Base-by-base conservation (phyloP, 1,284 basidiomycete genomes). In the Pseudozyma sp. region DNA sequence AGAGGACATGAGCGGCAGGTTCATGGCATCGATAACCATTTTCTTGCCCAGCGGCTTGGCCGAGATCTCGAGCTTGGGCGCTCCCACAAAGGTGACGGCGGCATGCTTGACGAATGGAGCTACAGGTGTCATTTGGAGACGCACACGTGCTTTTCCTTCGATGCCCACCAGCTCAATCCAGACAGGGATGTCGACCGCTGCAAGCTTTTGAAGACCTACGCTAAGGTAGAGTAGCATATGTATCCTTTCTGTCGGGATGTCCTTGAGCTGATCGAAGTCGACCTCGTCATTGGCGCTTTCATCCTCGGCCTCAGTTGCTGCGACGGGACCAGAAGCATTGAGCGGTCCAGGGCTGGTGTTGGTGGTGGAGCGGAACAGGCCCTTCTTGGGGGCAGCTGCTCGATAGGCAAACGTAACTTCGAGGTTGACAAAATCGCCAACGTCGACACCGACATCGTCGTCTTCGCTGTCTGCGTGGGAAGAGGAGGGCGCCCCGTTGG, bases 11-110 rank as follows among this genome's bases (percentile, higher is more conserved):
- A 82, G 60, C 3, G 81, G 81, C 52, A 82, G 52, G 40, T 82
- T 73, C 81, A 82, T 82, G 33, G 78, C 81, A 46, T 82, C 80
- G n/a, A 82, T 72, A 39, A 82, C 64, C 80, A 81, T 82, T 48
- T 76, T 72, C 39, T 70, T 63, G 45, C 81, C 80, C 40, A 82
- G 47, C 3, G 81, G 81, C 62, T 77, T 77, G 35, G 81, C 81
- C 14, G 77, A 77, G 29, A 82, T 78, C 57, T 82, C 81, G 47
- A 82, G 66, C 49, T 68, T 70, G 29, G 81, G 81, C 13, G 69
- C 54, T 7, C 68, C 78, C 33, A 79, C 71, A 50, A 82, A 79
- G 6, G 72, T 77, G 63, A 82, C 59, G 10, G 80, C 80, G 7
- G 78, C 78, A 51, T 80, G 72, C 63, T 79, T 79, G 60, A 81